Conservation (phyloP, 2,329 filamentous ascomycete genomes). For the Penicillium expansum region DNA sequence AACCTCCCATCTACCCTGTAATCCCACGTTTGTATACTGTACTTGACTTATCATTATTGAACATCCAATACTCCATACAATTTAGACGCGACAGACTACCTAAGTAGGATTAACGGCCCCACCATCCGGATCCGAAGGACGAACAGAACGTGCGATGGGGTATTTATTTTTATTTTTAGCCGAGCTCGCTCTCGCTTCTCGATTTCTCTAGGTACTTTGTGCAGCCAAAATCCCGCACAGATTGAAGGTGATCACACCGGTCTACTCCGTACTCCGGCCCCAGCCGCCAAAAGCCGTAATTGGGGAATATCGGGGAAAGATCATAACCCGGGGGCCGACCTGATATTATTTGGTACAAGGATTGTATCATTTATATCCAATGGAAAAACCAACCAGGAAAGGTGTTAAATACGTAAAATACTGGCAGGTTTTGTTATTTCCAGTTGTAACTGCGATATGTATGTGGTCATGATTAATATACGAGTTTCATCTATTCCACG, state of each 20-base stretch:
- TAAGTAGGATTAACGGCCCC: slow-evolving; percentile 25
- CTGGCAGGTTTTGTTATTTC: neutral
- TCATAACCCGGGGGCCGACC: neutral
- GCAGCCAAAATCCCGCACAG: neutral
- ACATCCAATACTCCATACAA: neutral
- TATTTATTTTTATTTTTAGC: neutral
- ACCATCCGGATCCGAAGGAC: slow-evolving; percentile 28
- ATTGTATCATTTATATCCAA: slow-evolving; percentile 4
- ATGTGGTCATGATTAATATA: neutral
- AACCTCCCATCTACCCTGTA: too few relatives aligned
- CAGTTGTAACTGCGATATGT: neutral
- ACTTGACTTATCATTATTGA: neutral
- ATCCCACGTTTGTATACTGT: neutral
- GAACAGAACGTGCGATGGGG: slow-evolving; percentile 8
- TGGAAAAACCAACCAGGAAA: neutral
- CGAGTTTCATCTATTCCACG: neutral
- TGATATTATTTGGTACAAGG: neutral
- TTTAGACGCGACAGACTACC: neutral
- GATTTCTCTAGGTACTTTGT: neutral
- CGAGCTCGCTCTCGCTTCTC: neutral
- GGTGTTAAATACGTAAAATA: neutral
- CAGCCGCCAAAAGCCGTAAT: neutral
- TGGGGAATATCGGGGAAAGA: slow-evolving; percentile 3
- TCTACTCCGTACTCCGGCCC: neutral
- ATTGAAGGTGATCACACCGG: neutral